phyloP scores from a whole-genome alignment of 2,329 filamentous ascomycete genomes.

The Dactylellina leptospora region DNA sequence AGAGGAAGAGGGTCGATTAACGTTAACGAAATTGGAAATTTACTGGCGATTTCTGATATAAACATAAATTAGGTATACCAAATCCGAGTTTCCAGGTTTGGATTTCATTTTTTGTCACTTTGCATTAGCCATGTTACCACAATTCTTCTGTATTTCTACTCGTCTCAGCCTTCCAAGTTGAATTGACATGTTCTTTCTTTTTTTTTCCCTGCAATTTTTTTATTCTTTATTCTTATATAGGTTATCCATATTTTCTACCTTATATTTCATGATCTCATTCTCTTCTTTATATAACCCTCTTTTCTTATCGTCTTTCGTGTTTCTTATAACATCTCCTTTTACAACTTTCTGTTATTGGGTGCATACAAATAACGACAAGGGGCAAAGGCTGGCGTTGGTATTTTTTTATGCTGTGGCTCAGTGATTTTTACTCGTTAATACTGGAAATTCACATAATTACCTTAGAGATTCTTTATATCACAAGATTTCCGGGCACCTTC shows the following conservation, averaged over 20 bases:
- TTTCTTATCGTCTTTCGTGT: conserved; percentile 8
- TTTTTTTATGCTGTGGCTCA: conserved; percentile 32
- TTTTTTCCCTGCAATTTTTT: not conserved
- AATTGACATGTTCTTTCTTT: not conserved
- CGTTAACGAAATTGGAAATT: not conserved
- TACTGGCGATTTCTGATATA: not conserved
- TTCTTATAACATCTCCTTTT: conserved; percentile 20
- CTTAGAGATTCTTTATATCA: no score
- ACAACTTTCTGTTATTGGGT: conserved; percentile 8
- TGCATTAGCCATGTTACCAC: not conserved
- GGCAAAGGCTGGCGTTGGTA: conserved; percentile 38
- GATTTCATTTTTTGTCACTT: not conserved
- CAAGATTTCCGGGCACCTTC: no score
- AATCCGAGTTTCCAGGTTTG: not conserved
- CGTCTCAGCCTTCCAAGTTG: not conserved
- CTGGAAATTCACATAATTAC: no score
- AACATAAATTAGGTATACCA: no score
- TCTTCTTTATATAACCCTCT: not conserved
- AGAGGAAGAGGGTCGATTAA: conserved; percentile 46
- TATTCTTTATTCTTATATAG: no score
- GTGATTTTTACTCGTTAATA: no score
- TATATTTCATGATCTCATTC: conserved; percentile 1
- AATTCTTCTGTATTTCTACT: conserved; percentile 8
- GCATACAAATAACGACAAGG: conserved; percentile 41
- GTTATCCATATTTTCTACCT: not conserved